A percentile compares a stretch with the other conserved stretches of the same genome.
These are phyloP conservation scores for Phytopythium oedochilum DNA, from an alignment of 352 stramenopile genomes.

Conservation along the genomic window DNA sequence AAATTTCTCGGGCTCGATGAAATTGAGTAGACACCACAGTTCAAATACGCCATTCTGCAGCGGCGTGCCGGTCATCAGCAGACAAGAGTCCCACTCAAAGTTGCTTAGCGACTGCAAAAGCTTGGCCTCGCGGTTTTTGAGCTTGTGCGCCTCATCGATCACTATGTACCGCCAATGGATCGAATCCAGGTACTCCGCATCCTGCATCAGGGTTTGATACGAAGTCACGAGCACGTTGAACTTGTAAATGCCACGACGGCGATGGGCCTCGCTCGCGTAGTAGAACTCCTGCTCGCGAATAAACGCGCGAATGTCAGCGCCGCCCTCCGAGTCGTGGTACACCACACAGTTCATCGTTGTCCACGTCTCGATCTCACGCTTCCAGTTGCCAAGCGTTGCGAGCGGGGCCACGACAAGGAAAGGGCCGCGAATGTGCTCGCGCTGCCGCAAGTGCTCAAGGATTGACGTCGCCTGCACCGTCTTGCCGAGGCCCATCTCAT, in stretches of 20 bases:
- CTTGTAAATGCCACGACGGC: conserved; percentile 79
- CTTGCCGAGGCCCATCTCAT: conserved; percentile 91
- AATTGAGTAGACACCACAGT: conserved; percentile 99
- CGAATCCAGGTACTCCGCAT: conserved; percentile 89
- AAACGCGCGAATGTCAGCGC: conserved; percentile 87
- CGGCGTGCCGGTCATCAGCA: conserved; percentile 97
- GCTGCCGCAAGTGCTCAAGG: conserved; percentile 91
- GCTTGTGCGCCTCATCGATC: conserved; percentile 98
- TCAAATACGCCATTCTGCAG: conserved; percentile 99
- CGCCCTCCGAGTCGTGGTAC: conserved; percentile 96
- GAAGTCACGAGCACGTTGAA: conserved; percentile 98
- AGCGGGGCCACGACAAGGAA: conserved; percentile 98
- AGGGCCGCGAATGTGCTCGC: conserved; percentile 92
- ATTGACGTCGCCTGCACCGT: conserved; percentile 92
- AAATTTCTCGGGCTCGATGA: conserved; percentile 96
- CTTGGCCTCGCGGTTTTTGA: conserved; percentile 97
- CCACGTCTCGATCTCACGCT: conserved; percentile 98
- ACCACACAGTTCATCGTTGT: conserved; percentile 99
- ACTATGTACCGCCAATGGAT: conserved; percentile 97
- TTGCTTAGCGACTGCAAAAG: conserved; percentile 88
- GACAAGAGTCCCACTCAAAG: conserved; percentile 87
- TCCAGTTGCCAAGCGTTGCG: conserved; percentile 98
- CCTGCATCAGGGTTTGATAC: conserved; percentile 95
- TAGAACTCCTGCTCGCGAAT: conserved; percentile 97
- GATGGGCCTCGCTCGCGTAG: conserved; percentile 86